Evolutionary conservation across 2,329 filamentous ascomycete species (phyloP), one percentile per base, ranked within the genome.

Genomic region (Nemania bipapillata): DNA sequence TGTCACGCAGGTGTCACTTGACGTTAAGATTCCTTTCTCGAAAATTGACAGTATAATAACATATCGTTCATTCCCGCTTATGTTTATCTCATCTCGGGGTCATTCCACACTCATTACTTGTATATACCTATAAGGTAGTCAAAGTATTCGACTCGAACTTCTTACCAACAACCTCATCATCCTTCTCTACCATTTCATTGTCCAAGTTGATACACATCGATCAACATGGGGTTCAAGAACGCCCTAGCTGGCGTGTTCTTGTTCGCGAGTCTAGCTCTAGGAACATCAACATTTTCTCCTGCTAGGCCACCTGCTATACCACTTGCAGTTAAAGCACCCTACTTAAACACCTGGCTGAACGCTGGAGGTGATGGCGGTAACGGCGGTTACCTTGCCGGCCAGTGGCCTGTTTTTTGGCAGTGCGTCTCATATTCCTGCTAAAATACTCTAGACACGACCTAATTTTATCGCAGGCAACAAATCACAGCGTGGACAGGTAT

Each of bases 241-340:
- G 63, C 70, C 35, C 58, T 77, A 37, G 73, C 76, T 37, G 74
- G 73, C 64, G 70, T 74, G 52, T 77, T 75, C 49, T 65, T 81
- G 45, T 71, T 77, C 47, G 73, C 74, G 15, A 68, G 73, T 40
- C 55, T 78, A 60, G 74, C 72, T 35, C 70, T 75, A 24, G 76
- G 75, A 52, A 74, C 77, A 53, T 91, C 89, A 9, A 87, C 83
- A 1, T 92, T 91, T 76, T 83, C 81, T 40, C 90, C 90, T 37
- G 86, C 87, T 40, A 84, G 89, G 6, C 90, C 90, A 49, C 91
- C 91, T 17, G 86, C 91, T 1, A 83, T 92, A 30, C 92, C 92
- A 12, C 80, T 95, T 37, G 91, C 91, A 50, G 92, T 94, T 52
- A 89, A 88, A 70, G 91, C 89, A 9, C 92, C 92, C 0, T 95